phyloP scores from a whole-genome alignment of 192 early-diverging fungal genomes.

The Backusella macrospora region DNA sequence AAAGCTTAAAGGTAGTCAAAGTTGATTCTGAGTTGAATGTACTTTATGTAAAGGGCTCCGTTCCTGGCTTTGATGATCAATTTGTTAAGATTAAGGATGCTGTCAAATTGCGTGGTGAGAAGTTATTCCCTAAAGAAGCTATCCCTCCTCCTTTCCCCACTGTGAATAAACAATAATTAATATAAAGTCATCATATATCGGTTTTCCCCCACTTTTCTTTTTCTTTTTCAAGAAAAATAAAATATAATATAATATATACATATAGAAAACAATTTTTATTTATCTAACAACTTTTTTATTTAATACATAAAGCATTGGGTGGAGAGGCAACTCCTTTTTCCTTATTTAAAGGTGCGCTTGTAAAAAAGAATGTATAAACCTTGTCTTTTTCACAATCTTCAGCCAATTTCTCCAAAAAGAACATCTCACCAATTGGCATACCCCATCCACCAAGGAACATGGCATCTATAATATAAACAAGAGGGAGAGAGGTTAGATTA shows the following conservation, averaged over 20 bases:
- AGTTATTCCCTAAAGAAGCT: conserved; percentile 64
- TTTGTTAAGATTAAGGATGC: conserved; percentile 89
- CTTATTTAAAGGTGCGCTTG: conserved; percentile 40
- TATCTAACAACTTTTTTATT: conserved; percentile 17
- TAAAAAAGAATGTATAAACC: conserved; percentile 36
- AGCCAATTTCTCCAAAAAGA: conserved; percentile 34
- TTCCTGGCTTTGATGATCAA: conserved; percentile 86
- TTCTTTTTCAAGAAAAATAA: background rate
- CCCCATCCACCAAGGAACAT: conserved; percentile 36
- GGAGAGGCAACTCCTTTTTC: conserved; percentile 32
- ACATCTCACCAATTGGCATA: conserved; percentile 40
- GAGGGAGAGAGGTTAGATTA: background rate
- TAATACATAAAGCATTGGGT: conserved; percentile 41
- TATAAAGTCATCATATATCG: background rate
- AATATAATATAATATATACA: background rate
- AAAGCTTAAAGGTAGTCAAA: conserved; percentile 81
- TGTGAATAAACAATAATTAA: conserved; percentile 34
- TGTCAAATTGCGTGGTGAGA: conserved; percentile 68
- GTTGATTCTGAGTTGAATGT: conserved; percentile 86
- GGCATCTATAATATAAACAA: conserved; percentile 19
- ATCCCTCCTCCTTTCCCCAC: conserved; percentile 76
- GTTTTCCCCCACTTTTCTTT: background rate
- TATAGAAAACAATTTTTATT: background rate
- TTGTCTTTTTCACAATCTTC: conserved; percentile 29
- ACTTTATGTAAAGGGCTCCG: conserved; percentile 90